Evolutionary conservation across 345 rosid genomes (phyloP).

Genomic region (Melaleuca quinquenervia): DNA sequence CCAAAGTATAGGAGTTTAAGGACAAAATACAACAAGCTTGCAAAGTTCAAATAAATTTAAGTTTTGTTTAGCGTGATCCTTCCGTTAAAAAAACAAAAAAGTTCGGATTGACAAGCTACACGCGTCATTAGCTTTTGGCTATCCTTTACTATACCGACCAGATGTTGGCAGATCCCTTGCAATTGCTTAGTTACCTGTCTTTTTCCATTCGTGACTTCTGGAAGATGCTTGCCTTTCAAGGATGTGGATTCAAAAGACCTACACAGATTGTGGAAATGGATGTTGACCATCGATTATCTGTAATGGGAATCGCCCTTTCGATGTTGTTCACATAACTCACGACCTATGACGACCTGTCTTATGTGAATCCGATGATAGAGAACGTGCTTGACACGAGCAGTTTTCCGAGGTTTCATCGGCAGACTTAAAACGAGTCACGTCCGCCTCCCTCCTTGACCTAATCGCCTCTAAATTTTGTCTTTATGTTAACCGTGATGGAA

Average conservation of each 20-base stretch:
- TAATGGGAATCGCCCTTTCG: neutral
- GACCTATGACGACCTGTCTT: no score
- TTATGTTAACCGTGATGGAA: neutral
- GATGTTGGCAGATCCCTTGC: no score
- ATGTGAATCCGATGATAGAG: neutral
- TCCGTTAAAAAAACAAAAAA: no score
- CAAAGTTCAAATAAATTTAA: neutral
- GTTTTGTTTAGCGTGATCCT: no score
- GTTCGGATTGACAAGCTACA: no score
- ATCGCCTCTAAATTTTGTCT: neutral
- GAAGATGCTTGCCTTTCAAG: no score
- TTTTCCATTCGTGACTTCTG: no score
- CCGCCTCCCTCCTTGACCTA: neutral
- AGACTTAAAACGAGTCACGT: neutral
- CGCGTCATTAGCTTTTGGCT: no score
- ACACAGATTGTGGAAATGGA: no score
- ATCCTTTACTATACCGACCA: no score
- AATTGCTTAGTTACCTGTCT: no score
- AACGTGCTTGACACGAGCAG: neutral
- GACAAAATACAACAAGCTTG: neutral
- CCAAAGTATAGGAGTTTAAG: neutral
- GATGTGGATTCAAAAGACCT: no score
- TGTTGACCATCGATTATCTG: neutral
- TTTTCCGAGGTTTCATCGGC: fast-evolving
- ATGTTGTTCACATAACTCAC: neutral